Conservation (phyloP, 805 yeast genomes). For the Metschnikowia gruessii region DNA sequence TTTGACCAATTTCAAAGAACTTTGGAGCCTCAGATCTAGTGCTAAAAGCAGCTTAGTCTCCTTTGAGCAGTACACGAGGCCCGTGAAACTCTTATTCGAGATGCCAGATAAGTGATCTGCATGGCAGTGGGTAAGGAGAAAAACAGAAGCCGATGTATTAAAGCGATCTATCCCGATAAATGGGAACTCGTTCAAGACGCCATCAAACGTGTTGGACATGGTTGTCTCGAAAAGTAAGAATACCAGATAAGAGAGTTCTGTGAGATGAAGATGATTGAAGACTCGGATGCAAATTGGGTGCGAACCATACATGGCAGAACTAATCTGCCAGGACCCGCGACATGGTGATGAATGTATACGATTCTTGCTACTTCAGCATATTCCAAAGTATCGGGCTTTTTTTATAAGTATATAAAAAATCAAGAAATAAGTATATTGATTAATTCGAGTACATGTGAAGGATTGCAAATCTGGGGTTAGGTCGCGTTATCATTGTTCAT, state of each 20-base stretch:
- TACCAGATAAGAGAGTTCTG: too few species aligned
- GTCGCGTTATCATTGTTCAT: too few species aligned
- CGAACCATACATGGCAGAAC: not conserved
- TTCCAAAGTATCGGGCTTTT: too few species aligned
- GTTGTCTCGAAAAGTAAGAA: not conserved
- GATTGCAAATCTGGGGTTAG: too few species aligned
- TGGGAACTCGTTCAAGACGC: conserved; percentile 48
- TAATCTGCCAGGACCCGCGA: conserved; percentile 5
- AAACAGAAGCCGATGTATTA: conserved; percentile 24
- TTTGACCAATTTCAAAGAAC: conserved; percentile 20
- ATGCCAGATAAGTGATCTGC: conserved; percentile 54
- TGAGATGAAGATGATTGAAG: not conserved
- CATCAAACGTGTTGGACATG: conserved; percentile 35
- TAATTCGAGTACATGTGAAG: too few species aligned
- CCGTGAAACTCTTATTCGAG: conserved; percentile 35
- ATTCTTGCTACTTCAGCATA: too few species aligned
- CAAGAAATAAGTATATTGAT: too few species aligned
- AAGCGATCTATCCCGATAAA: conserved; percentile 40
- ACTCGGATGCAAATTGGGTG: conserved; percentile 6
- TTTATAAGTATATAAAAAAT: too few species aligned
- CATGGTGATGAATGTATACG: not conserved
- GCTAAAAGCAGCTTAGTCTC: conserved; percentile 33
- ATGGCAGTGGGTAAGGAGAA: conserved; percentile 51
- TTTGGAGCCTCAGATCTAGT: conserved; percentile 18
- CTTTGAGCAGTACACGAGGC: conserved; percentile 46